Conservation (phyloP, 2,329 filamentous ascomycete genomes). For the Nothophoma quercina region DNA sequence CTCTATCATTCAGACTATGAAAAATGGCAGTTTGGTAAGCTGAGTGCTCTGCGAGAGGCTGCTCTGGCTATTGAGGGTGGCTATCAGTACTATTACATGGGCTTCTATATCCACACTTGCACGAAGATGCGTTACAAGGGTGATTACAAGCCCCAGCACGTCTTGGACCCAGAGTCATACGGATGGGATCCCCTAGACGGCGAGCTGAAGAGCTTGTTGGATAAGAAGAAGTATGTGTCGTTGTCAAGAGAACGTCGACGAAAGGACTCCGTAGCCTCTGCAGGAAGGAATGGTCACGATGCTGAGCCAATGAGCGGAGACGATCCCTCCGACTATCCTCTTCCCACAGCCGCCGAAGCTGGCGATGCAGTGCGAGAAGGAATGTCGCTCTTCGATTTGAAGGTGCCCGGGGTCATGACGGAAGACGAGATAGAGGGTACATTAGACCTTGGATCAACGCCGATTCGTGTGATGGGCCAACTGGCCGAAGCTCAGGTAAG, state of each 20-base stretch:
- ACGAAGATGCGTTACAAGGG: conserved; percentile 87
- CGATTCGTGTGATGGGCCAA: conserved; percentile 57
- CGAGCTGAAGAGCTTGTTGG: conserved; percentile 59
- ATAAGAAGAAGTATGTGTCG: conserved; percentile 64
- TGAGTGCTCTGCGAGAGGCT: conserved; percentile 77
- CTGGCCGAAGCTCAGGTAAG: conserved; percentile 47
- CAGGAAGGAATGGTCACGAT: neutral
- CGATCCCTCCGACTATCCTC: conserved; percentile 33
- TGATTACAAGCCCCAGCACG: conserved; percentile 76
- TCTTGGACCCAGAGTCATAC: conserved; percentile 73
- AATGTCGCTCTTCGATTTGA: conserved; percentile 64
- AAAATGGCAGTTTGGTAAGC: conserved; percentile 74
- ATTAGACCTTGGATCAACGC: conserved; percentile 67
- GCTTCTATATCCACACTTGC: conserved; percentile 83
- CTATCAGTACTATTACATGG: conserved; percentile 82
- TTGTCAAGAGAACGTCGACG: conserved; percentile 46
- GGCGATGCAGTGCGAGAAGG: conserved; percentile 45
- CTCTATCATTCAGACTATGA: conserved; percentile 80
- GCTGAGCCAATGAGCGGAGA: neutral
- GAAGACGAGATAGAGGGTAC: conserved; percentile 59
- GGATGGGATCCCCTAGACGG: conserved; percentile 68
- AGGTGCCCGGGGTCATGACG: conserved; percentile 72
- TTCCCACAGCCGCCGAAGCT: conserved; percentile 39
- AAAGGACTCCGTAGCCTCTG: conserved; percentile 20
- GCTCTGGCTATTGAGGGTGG: conserved; percentile 71